Evolutionary conservation across 129 eudicot genomes (phyloP).

Genomic region (Glebionis coronaria): DNA sequence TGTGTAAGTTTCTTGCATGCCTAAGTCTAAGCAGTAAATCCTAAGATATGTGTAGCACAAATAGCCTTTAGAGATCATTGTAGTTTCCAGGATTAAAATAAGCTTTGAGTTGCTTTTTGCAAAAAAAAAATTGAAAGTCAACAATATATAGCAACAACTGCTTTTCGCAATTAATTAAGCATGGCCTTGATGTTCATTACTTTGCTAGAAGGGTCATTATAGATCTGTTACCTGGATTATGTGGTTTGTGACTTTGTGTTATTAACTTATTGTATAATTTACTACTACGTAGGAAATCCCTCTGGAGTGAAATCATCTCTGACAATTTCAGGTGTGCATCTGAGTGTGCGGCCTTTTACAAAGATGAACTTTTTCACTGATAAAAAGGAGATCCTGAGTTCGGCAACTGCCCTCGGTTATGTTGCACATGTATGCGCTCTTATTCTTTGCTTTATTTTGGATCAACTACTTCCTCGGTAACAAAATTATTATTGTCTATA

Average conservation of each 20-base stretch:
- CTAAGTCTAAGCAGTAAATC: too few relatives aligned
- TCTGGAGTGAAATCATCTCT: constrained; percentile 59
- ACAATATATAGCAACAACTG: too few relatives aligned
- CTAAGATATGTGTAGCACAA: too few relatives aligned
- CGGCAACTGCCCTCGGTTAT: constrained; percentile 96
- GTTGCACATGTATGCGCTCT: constrained; percentile 73
- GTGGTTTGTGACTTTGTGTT: not conserved
- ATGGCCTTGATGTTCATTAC: not conserved
- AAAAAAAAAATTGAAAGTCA: too few relatives aligned
- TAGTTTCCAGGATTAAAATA: too few relatives aligned
- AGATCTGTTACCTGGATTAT: not conserved
- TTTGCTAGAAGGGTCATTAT: not conserved
- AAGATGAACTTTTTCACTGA: constrained; percentile 88
- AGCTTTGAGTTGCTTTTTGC: too few relatives aligned
- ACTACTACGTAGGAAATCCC: constrained; percentile 43
- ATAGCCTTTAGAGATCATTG: too few relatives aligned
- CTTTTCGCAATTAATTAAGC: too few relatives aligned
- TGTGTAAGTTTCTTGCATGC: too few relatives aligned
- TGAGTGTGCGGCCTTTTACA: constrained; percentile 66
- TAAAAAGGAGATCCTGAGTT: constrained; percentile 81
- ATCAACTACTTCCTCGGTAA: not conserved
- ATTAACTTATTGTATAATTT: not conserved
- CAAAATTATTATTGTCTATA: too few relatives aligned
- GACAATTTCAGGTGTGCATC: constrained; percentile 82
- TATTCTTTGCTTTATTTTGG: not conserved